Percentiles rank a stretch among this genome's conserved stretches.
Conservation (phyloP, 495 filamentous ascomycete species). For the Neurospora pannonica region DNA sequence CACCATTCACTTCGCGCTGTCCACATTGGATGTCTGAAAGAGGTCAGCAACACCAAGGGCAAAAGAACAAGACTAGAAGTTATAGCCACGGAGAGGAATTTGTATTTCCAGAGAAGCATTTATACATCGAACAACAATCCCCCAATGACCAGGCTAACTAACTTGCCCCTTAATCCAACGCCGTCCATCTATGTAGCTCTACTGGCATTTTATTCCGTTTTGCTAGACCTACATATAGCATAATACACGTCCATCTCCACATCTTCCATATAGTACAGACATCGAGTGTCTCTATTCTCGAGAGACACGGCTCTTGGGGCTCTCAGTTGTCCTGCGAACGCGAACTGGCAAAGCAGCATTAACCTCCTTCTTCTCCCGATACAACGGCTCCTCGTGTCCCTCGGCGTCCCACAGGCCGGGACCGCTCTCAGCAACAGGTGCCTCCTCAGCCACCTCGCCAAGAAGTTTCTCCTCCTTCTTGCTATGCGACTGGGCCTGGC, state of each 20-base stretch:
- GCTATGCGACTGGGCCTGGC: slow-evolving; percentile 6
- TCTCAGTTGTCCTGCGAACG: neutral
- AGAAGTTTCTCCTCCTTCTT: slow-evolving; percentile 9
- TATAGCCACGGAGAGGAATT: neutral
- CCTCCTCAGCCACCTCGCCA: slow-evolving; percentile 4
- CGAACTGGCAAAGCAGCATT: neutral
- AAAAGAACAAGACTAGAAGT: neutral
- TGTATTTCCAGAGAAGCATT: neutral
- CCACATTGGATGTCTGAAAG: neutral
- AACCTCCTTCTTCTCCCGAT: slow-evolving; percentile 7
- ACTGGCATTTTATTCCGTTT: neutral
- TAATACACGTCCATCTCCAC: neutral
- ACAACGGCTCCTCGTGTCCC: slow-evolving; percentile 24
- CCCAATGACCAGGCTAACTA: neutral
- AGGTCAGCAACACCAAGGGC: neutral
- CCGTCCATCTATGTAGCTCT: neutral
- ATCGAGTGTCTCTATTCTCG: neutral
- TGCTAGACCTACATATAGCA: neutral
- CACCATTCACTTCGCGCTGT: neutral
- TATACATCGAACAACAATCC: neutral
- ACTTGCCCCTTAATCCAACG: neutral
- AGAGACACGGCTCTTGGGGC: neutral
- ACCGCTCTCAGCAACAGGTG: slow-evolving; percentile 2
- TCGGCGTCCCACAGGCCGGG: slow-evolving; percentile 19
- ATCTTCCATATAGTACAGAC: neutral